phyloP scores from a whole-genome alignment of 345 rosid species.

The Aquilaria yunnanensis region DNA sequence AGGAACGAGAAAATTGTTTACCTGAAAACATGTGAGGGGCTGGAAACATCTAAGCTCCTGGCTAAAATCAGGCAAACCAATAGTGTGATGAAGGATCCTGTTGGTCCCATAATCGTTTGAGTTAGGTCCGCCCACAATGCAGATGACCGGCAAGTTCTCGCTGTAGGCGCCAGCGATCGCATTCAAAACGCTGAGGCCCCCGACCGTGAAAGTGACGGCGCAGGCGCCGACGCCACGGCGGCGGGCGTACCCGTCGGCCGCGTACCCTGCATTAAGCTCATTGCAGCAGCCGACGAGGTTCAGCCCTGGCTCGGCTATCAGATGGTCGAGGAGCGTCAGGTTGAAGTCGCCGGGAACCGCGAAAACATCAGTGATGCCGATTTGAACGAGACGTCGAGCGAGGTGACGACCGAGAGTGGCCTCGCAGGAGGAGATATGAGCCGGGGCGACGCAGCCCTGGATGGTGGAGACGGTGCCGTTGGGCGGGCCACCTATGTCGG shows the following conservation, averaged over 20 bases:
- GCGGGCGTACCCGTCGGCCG: constrained; percentile 75
- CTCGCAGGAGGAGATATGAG: constrained; percentile 28
- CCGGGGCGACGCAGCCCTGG: constrained; percentile 22
- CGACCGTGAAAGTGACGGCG: constrained; percentile 78
- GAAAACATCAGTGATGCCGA: constrained; percentile 50
- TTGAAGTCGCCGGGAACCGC: constrained; percentile 80
- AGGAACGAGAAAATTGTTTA: not conserved
- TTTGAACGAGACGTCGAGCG: constrained; percentile 58
- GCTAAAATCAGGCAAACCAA: constrained; percentile 68
- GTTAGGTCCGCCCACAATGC: constrained; percentile 86
- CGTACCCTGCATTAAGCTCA: constrained; percentile 84
- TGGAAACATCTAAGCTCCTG: constrained; percentile 71
- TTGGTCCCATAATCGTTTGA: constrained; percentile 83
- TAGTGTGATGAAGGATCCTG: constrained; percentile 73
- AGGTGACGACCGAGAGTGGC: constrained; percentile 60
- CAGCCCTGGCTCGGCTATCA: constrained; percentile 70
- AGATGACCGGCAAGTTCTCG: constrained; percentile 70
- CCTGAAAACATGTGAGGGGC: constrained; percentile 73
- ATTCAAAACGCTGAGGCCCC: constrained; percentile 70
- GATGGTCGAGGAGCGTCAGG: constrained; percentile 68
- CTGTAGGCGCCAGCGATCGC: constrained; percentile 83
- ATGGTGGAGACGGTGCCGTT: constrained; percentile 33
- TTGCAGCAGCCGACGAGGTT: constrained; percentile 67
- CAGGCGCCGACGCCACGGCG: constrained; percentile 79
- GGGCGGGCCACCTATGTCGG: constrained; percentile 33